Base-by-base conservation (phyloP, 768 basidiomycete genomes). In the Collybia sordida region DNA sequence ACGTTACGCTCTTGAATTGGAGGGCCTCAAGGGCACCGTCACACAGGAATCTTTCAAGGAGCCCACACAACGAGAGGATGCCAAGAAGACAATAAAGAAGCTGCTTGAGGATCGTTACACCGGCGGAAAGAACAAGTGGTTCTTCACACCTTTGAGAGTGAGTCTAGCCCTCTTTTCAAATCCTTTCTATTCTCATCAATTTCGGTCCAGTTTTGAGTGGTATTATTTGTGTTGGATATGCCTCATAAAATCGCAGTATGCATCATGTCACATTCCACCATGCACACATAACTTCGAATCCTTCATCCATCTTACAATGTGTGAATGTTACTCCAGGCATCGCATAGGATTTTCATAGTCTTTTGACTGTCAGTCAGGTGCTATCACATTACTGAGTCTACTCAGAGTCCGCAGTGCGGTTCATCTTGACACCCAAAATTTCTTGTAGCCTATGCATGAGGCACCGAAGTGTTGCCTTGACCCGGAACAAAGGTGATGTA, bases 21-120 rank as follows among this genome's bases (percentile, higher is more conserved):
- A 99, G 72, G 82, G 84, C 45, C 76, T 99, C 64, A 99, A 98
- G 81, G 90, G 90, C 47, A 72, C 81, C 42, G 86, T 97, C 47
- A 74, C 81, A 21, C 66, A 78, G 42, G 96, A 98, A 49, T 96
- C 94, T 53, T 98, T 98, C 87, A 95, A 96, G 78, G 95, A 99
- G 80, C 90, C 91, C 47, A 81, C 93, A 61, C 91, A 96, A 70
- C 86, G 96, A 57, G 92, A 94, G 76, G 85, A 94, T 59, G 82
- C 93, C 42, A 97, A 96, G 78, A 98, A 98, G 82, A 85, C 77
- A 59, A 83, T 98, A 71, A 98, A 97, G 85, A 97, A 96, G 75
- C 69, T 91, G 69, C 73, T 99, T 47, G 97, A 98, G 83, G 95
- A 98, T 65, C 81, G 95, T 52, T 97, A 98, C 83, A 79, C 79